Conservation (phyloP, 2,329 filamentous ascomycete genomes). For the Passalora sequoiae region DNA sequence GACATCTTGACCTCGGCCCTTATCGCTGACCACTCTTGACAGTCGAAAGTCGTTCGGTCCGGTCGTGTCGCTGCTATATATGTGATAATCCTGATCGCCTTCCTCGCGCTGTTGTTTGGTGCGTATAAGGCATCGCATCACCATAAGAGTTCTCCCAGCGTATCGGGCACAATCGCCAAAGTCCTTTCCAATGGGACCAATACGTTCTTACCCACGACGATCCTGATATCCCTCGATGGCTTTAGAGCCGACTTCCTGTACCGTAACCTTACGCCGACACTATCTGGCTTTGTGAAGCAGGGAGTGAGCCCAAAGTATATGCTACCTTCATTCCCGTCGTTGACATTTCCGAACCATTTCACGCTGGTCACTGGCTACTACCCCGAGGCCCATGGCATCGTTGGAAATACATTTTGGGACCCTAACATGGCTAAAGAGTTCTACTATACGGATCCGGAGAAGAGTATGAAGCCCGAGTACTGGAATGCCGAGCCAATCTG, state of each 20-base stretch:
- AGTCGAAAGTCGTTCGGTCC: constrained; percentile 34
- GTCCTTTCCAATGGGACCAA: constrained; percentile 73
- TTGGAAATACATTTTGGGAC: constrained; percentile 95
- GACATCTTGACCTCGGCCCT: not conserved
- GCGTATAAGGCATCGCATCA: constrained; percentile 52
- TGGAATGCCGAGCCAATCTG: constrained; percentile 93
- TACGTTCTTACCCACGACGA: constrained; percentile 82
- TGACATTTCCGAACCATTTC: constrained; percentile 94
- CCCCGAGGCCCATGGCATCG: constrained; percentile 86
- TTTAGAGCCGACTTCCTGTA: constrained; percentile 92
- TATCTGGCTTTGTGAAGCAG: constrained; percentile 71
- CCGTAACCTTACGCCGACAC: constrained; percentile 73
- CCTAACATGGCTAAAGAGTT: constrained; percentile 71
- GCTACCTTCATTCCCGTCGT: constrained; percentile 88
- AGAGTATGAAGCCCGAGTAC: constrained; percentile 82
- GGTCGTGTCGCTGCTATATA: constrained; percentile 40
- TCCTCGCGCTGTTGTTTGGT: constrained; percentile 51
- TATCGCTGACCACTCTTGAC: constrained; percentile 34
- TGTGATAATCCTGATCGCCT: constrained; percentile 47
- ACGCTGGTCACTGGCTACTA: constrained; percentile 88
- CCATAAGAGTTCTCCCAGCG: not conserved
- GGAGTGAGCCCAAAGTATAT: constrained; percentile 90
- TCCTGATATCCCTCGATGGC: constrained; percentile 89
- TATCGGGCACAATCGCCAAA: constrained; percentile 14
- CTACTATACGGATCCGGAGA: constrained; percentile 71